A percentile compares a stretch with the other conserved stretches of the same genome.
Evolutionary conservation across 768 basidiomycete species (phyloP).

Genomic region (Porpolomopsis calyptriformis): DNA sequence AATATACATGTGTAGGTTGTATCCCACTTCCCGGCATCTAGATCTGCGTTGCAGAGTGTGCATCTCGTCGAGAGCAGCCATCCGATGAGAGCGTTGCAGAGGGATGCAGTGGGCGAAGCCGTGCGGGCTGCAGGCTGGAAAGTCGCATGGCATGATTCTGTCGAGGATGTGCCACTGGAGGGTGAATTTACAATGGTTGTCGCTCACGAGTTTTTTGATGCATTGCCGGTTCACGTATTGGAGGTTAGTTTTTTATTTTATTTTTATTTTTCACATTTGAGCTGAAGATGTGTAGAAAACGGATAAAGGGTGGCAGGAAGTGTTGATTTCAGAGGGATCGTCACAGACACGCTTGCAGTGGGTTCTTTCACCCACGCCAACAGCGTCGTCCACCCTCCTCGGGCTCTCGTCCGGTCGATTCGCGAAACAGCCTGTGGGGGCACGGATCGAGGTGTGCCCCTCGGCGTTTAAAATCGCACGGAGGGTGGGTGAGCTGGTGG

Average conservation of each 20-base stretch:
- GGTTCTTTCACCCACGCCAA: slow-evolving; percentile 52
- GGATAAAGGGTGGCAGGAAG: slow-evolving; percentile 74
- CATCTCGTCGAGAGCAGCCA: slow-evolving; percentile 77
- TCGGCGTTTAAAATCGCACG: slow-evolving; percentile 59
- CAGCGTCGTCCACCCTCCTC: slow-evolving; percentile 42
- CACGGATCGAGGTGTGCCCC: slow-evolving; percentile 73
- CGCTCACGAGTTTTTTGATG: slow-evolving; percentile 98
- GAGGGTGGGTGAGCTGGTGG: slow-evolving; percentile 56
- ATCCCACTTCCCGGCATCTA: slow-evolving; percentile 32
- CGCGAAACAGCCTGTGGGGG: slow-evolving; percentile 51
- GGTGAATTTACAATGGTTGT: slow-evolving; percentile 70
- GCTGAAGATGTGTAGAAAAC: slow-evolving; percentile 44
- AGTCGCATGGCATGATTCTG: slow-evolving; percentile 61
- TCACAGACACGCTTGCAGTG: slow-evolving; percentile 39
- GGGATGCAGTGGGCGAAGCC: slow-evolving; percentile 44
- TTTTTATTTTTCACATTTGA: background rate
- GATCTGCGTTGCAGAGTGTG: slow-evolving; percentile 35
- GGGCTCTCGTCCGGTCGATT: slow-evolving; percentile 64
- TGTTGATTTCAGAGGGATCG: slow-evolving; percentile 44
- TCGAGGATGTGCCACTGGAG: slow-evolving; percentile 53
- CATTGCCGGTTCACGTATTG: slow-evolving; percentile 82
- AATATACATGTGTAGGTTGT: slow-evolving; percentile 33
- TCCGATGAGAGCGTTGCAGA: slow-evolving; percentile 55
- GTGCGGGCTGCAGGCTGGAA: slow-evolving; percentile 22
- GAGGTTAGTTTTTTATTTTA: slow-evolving; percentile 40